Percentiles rank a stretch among this genome's conserved stretches.
Conservation (phyloP, 768 basidiomycete species). For the Phlebiopsis flavidoalba region DNA sequence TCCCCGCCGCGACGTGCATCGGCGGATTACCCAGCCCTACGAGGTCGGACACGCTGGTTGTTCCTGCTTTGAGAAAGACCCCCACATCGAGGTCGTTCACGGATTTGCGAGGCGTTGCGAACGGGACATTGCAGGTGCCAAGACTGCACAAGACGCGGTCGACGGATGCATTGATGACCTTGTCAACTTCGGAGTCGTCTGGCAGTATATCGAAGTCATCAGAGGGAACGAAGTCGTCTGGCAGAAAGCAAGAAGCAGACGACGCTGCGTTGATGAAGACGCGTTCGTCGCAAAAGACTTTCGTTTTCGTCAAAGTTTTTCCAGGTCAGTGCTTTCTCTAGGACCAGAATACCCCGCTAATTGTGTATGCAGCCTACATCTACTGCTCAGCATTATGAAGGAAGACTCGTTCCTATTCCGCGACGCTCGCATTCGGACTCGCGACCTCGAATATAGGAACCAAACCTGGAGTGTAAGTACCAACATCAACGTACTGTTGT, state of each 20-base stretch:
- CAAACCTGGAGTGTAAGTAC: constrained; percentile 74
- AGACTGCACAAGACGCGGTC: constrained; percentile 35
- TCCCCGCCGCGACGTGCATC: constrained; percentile 16
- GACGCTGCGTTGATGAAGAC: constrained; percentile 81
- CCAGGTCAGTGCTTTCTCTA: constrained; percentile 42
- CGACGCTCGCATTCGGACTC: constrained; percentile 74
- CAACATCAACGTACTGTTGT: neutral
- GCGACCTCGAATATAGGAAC: constrained; percentile 76
- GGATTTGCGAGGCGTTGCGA: constrained; percentile 50
- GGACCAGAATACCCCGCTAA: constrained; percentile 5
- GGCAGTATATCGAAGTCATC: neutral
- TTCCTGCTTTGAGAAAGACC: constrained; percentile 45
- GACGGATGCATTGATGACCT: constrained; percentile 28
- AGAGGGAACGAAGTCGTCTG: constrained; percentile 1
- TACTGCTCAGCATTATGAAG: constrained; percentile 75
- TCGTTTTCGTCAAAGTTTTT: constrained; percentile 73
- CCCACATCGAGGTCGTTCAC: constrained; percentile 65
- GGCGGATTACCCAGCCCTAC: constrained; percentile 19
- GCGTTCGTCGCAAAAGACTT: constrained; percentile 78
- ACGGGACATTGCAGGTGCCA: constrained; percentile 15
- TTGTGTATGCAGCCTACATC: constrained; percentile 44
- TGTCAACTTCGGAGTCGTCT: constrained; percentile 10
- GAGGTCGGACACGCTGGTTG: constrained; percentile 30
- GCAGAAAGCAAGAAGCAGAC: constrained; percentile 22
- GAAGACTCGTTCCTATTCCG: constrained; percentile 82